Evolutionary conservation across 192 early-diverging fungal species (phyloP).

Genomic region (Haplosporangium gracile): DNA sequence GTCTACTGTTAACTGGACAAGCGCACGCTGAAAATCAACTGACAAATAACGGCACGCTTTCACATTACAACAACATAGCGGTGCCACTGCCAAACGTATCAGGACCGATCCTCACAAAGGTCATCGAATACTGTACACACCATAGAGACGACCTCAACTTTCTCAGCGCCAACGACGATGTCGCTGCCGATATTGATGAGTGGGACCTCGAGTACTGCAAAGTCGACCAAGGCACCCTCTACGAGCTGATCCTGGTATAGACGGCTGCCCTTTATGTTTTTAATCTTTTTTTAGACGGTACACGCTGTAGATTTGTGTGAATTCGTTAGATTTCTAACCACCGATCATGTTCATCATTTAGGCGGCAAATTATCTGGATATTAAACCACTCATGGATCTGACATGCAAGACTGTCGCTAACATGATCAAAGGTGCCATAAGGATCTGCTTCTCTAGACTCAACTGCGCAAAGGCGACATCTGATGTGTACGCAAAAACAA

Average conservation of each 20-base stretch:
- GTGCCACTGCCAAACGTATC: constrained; percentile 94
- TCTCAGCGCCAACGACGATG: constrained; percentile 69
- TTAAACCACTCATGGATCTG: constrained; percentile 95
- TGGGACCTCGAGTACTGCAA: constrained; percentile 93
- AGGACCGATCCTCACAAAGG: constrained; percentile 86
- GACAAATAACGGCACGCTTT: not conserved
- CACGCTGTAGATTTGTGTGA: not conserved
- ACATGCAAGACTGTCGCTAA: constrained; percentile 99
- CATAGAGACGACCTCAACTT: constrained; percentile 73
- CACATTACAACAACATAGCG: constrained; percentile 35
- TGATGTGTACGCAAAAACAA: not conserved
- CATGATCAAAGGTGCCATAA: constrained; percentile 85
- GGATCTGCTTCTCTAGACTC: not conserved
- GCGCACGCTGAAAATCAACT: not conserved
- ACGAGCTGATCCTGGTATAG: constrained; percentile 85
- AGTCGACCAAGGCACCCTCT: constrained; percentile 94
- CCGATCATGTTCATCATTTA: not conserved
- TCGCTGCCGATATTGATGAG: constrained; percentile 85
- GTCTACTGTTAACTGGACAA: not conserved
- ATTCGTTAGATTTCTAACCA: too few species aligned
- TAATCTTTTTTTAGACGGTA: not conserved
- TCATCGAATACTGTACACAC: constrained; percentile 92
- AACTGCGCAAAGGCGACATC: not conserved
- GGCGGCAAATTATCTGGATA: constrained; percentile 94
- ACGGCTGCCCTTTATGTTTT: not conserved